Evolutionary conservation across 1,284 basidiomycete species (phyloP), one percentile per base, ranked within the genome.

Genomic region (Fomitopsis pinicola): DNA sequence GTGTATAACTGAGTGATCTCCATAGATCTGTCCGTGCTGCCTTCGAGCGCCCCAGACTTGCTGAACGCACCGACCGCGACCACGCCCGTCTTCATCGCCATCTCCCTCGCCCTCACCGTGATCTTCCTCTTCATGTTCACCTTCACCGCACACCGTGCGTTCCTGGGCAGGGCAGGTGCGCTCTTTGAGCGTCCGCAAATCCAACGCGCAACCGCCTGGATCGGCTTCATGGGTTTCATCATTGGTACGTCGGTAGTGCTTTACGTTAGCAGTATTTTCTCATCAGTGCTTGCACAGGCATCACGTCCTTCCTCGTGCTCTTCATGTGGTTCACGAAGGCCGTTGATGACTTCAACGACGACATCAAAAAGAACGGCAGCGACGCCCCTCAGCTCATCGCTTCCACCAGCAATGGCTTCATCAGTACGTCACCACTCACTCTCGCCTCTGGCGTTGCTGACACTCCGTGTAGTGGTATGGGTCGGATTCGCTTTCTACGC

Each of bases 271-370:
- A 5, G 12, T 40, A 45, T 48, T 28, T 22, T 19, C 17, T 60
- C 58, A 30, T 12, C 30, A 46, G 15, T 61, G 15, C 57, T 28
- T 19, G 10, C 48, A 44, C 61, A 89, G 88, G 88, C n/a, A 73
- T 91, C 62, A 85, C 85, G 7, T 78, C 86, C 14, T 88, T 90
- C 75, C 78, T 91, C 22, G 80, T 92, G 61, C 74, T 89, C 60
- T 85, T 88, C 65, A 89, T 92, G 82, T 92, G 88, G 85, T 89
- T 90, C 63, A 90, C 85, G 30, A 91, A 91, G 72, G 84, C 89
- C 1, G 83, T 87, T 1, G 81, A 87, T 60, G 89, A 92, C 68
- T 92, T 92, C 75, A 92, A 92, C 71, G 72, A 75, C 50, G 83
- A 77, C 55, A 85, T 92, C 62, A 65, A 75, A 35, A 71, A 79